These are phyloP conservation scores for Trematosphaeria pertusa DNA, from an alignment of 2,329 filamentous ascomycete species.

Conservation along the genomic window DNA sequence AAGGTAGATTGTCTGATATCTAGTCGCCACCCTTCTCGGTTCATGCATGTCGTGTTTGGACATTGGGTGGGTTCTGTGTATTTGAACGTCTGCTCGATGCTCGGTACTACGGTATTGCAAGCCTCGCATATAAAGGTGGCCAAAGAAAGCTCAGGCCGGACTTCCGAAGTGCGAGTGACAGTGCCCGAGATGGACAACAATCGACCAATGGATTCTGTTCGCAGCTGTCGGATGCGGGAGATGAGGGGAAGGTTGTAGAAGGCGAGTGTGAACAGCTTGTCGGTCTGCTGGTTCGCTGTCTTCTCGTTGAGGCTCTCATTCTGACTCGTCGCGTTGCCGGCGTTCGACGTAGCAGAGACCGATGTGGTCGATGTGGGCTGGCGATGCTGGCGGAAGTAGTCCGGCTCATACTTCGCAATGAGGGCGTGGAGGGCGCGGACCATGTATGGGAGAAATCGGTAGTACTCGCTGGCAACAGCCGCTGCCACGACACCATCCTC, in stretches of 20 bases:
- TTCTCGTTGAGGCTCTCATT: conserved; percentile 68
- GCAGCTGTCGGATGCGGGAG: conserved; percentile 82
- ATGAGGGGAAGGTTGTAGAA: conserved; percentile 93
- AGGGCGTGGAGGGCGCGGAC: conserved; percentile 88
- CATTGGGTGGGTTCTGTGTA: conserved; percentile 98
- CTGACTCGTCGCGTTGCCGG: conserved; percentile 64
- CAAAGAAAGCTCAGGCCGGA: conserved; percentile 88
- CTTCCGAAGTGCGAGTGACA: conserved; percentile 95
- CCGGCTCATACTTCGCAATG: conserved; percentile 91
- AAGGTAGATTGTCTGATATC: conserved; percentile 97
- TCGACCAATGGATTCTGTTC: conserved; percentile 89
- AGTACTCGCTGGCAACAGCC: conserved; percentile 89
- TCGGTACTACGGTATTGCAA: conserved; percentile 83
- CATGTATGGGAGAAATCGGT: conserved; percentile 92
- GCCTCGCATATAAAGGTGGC: conserved; percentile 92
- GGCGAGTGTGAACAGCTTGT: conserved; percentile 91
- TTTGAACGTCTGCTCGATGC: conserved; percentile 96
- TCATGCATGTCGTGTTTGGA: conserved; percentile 84
- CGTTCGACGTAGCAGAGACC: conserved; percentile 70
- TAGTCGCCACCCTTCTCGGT: conserved; percentile 92
- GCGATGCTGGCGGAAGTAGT: conserved; percentile 91
- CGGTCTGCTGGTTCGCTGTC: conserved; percentile 91
- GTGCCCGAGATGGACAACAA: conserved; percentile 96
- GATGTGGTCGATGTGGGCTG: conserved; percentile 79
- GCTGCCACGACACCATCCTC: conserved; percentile 83